A percentile compares a stretch with the other conserved stretches of the same genome.
These are phyloP conservation scores for Cladorrhinum samala DNA, from an alignment of 495 filamentous ascomycete genomes.

Conservation along the genomic window DNA sequence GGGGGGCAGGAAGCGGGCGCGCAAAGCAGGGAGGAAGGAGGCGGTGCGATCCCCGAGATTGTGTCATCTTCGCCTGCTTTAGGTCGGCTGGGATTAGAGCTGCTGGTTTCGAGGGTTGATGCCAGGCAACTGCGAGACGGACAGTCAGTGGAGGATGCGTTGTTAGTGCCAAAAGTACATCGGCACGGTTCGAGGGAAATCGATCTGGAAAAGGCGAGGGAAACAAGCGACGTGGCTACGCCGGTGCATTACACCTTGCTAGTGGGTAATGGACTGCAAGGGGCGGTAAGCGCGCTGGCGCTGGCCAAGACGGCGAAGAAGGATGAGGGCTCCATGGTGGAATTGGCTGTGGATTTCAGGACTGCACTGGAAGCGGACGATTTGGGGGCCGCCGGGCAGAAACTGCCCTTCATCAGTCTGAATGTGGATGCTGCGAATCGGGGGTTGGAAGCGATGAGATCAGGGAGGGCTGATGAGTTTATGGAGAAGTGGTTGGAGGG, in stretches of 20 bases:
- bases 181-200: conserved; percentile 16
- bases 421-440: conserved; percentile 44
- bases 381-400: not conserved
- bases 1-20: too few species aligned
- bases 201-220: not conserved
- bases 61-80: conserved; percentile 62
- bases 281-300: conserved; percentile 35
- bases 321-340: not conserved
- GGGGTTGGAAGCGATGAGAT: conserved; percentile 58
- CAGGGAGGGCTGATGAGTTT: conserved; percentile 58
- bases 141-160: conserved; percentile 41
- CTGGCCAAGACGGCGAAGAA: conserved; percentile 28
- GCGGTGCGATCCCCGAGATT: conserved; percentile 38
- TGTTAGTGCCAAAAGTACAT: conserved; percentile 69
- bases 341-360: conserved; percentile 36
- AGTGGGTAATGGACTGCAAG: conserved; percentile 57
- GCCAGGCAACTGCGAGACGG: not conserved
- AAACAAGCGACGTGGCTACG: conserved; percentile 35
- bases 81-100: conserved; percentile 64
- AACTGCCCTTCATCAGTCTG: conserved; percentile 33
- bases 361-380: conserved; percentile 29
- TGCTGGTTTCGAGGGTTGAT: conserved; percentile 57
- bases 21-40: conserved; percentile 11
- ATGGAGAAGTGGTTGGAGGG: conserved; percentile 69
- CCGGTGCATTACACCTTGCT: conserved; percentile 81